Percentiles rank a stretch among this genome's conserved stretches.
These are phyloP conservation scores for Backusella macrospora DNA, from an alignment of 192 early-diverging fungal species.

Conservation along the genomic window DNA sequence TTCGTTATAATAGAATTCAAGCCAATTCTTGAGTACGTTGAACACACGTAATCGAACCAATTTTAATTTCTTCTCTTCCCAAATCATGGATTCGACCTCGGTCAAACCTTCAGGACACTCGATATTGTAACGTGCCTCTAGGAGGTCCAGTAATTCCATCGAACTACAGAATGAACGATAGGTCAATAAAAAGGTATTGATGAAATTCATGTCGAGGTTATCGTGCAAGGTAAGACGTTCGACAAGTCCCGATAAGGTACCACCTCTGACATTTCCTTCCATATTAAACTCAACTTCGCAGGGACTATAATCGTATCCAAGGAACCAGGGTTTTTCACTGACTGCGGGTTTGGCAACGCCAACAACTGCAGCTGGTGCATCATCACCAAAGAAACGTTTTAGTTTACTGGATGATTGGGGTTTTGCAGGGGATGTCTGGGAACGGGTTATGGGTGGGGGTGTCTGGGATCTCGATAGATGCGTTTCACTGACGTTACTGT, in stretches of 20 bases:
- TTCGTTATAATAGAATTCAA: slow-evolving; percentile 85
- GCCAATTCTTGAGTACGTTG: slow-evolving; percentile 93
- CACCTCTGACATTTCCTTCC: slow-evolving; percentile 82
- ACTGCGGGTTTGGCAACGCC: neutral
- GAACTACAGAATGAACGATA: slow-evolving; percentile 89
- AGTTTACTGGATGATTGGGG: slow-evolving; percentile 43
- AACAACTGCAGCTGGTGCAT: slow-evolving; percentile 27
- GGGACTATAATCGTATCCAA: slow-evolving; percentile 66
- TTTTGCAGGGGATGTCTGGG: slow-evolving; percentile 2
- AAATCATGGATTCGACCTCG: slow-evolving; percentile 68
- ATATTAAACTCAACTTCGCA: slow-evolving; percentile 73
- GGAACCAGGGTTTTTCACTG: slow-evolving; percentile 60
- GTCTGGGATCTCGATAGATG: neutral
- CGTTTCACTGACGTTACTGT: no score
- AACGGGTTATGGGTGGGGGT: neutral
- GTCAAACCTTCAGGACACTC: slow-evolving; percentile 67
- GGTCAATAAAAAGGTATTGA: slow-evolving; percentile 85
- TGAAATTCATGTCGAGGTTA: slow-evolving; percentile 66
- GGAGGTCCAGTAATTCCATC: slow-evolving; percentile 70
- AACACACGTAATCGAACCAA: slow-evolving; percentile 88
- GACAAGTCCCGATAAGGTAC: slow-evolving; percentile 75
- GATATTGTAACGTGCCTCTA: slow-evolving; percentile 80
- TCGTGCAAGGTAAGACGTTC: slow-evolving; percentile 85
- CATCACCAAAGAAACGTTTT: slow-evolving; percentile 67
- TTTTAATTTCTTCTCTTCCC: slow-evolving; percentile 85